These are phyloP conservation scores for Backusella tuberculispora DNA, from an alignment of 192 early-diverging fungal species.

Conservation along the genomic window DNA sequence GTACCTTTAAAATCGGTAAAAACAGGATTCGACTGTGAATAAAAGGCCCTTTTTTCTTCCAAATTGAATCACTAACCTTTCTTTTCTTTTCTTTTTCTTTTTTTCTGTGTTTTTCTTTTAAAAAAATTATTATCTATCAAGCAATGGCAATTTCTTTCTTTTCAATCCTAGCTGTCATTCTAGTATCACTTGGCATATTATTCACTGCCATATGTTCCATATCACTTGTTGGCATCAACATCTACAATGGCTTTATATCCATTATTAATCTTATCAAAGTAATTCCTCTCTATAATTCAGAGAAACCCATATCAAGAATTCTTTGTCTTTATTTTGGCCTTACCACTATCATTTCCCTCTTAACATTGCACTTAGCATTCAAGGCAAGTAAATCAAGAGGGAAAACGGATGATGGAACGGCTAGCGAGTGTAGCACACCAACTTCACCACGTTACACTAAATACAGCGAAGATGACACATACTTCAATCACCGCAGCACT, in stretches of 20 bases:
- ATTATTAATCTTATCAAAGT: not conserved
- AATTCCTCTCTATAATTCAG: not conserved
- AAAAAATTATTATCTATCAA: not conserved
- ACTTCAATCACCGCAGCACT: not conserved
- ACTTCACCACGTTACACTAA: conserved; percentile 16
- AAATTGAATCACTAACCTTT: not conserved
- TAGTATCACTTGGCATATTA: not conserved
- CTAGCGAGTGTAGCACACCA: conserved; percentile 4
- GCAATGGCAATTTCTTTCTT: not conserved
- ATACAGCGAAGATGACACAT: not conserved
- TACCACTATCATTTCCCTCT: not conserved
- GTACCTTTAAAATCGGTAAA: not conserved
- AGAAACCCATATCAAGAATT: not conserved
- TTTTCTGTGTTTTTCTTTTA: too few relatives aligned
- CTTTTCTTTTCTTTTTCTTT: not conserved
- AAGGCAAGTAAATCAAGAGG: not conserved
- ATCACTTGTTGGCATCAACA: not conserved
- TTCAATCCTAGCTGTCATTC: conserved; percentile 9
- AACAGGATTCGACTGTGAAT: not conserved
- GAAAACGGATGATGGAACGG: conserved; percentile 1
- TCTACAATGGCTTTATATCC: conserved; percentile 1
- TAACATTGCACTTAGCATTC: not conserved
- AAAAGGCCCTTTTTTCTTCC: not conserved
- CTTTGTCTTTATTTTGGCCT: conserved; percentile 4
- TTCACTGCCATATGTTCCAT: not conserved